Base-by-base conservation (phyloP, 352 stramenopile genomes). In the Phytophthora chlamydospora region DNA sequence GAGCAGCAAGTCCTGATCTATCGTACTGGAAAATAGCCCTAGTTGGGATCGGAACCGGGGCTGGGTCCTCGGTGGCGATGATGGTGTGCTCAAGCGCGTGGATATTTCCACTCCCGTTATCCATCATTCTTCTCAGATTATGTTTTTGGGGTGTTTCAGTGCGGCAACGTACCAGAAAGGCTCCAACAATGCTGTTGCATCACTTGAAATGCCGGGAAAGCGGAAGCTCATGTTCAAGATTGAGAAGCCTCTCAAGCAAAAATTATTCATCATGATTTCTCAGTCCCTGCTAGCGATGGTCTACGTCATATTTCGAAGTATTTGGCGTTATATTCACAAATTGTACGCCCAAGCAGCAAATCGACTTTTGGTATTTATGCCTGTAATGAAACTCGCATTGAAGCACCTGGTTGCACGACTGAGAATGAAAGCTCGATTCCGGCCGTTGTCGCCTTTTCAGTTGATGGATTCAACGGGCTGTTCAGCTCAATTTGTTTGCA, bases 401-500 rank as follows among this genome's bases (percentile, higher is more conserved):
- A 58, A 58, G 19, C 38, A 58, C 21, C 12, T 50, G 12, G 40
- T 50, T 35, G 51, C 51, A 13, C 16, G 19, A 10, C 19, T 58
- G 41, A 35, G n/a, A 32, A 58, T 13, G 12, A 49, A 41, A 31
- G 33, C 7, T 40, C 39, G 3, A 54, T 62, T 10, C 43, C 54
- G 9, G 35, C 27, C 4, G 42, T 55, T 10, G 39, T 58, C 3
- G 51, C 24, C 33, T 58, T 50, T 17, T 41, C 53, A 17, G 39
- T 58, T 33, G 51, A 58, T 49, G 35, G 49, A 6, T 55, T 62
- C 17, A 62, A 56, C 13, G 44, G 55, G 9, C 24, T 62, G 17
- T 62, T 49, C 16, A 40, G 35, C 10, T 54, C 54, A 4, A 62
- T 55, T 17, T 62, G 54, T 32, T 43, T 55, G 8, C 54, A 58